Conservation (phyloP, 2,329 filamentous ascomycete species). For the Apiospora marii region DNA sequence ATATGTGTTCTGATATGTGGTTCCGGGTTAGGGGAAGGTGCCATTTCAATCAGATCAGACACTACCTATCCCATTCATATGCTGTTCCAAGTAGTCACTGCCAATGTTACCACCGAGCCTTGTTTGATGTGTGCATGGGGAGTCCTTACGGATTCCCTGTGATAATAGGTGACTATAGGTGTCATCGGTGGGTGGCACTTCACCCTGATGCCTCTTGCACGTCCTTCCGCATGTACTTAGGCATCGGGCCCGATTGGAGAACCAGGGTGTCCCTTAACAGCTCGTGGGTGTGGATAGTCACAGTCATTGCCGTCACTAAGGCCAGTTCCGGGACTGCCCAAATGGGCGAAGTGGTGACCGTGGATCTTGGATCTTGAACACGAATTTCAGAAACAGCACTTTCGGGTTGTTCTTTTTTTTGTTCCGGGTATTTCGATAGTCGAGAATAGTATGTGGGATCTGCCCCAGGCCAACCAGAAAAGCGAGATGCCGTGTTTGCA, state of each 20-base stretch:
- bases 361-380: not conserved
- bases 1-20: not conserved
- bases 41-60: not conserved
- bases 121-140: not conserved
- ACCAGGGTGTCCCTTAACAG: not conserved
- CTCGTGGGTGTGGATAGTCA: not conserved
- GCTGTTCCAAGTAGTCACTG: not conserved
- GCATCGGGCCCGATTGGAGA: slow-evolving; percentile 9
- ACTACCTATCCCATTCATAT: not conserved
- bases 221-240: not conserved
- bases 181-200: not conserved
- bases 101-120: not conserved
- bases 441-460: not conserved
- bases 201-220: not conserved
- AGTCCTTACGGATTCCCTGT: not conserved
- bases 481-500: slow-evolving; percentile 1
- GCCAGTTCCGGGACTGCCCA: not conserved
- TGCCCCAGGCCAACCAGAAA: not conserved
- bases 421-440: slow-evolving; percentile 4
- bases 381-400: not conserved
- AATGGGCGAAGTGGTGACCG: not conserved
- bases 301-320: not conserved
- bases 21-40: slow-evolving; percentile 7
- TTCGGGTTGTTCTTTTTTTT: not conserved
- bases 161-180: not conserved